phyloP scores from a whole-genome alignment of 257 asterid species.

The Agastache rugosa region DNA sequence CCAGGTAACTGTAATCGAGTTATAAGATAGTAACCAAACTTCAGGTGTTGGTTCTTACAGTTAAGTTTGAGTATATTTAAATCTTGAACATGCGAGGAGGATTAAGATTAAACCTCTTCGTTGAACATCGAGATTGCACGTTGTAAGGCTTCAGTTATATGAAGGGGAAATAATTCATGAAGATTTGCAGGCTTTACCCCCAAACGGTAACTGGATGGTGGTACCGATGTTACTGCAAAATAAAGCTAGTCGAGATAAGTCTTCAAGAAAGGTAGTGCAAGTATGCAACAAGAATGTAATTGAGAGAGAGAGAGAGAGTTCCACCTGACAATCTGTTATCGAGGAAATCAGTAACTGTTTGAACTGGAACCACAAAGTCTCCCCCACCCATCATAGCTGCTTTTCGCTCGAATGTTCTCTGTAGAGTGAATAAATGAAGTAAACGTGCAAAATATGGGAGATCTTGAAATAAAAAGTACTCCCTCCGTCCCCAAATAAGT shows the following conservation, averaged over 20 bases:
- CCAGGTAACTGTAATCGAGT: slow-evolving; percentile 72
- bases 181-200: slow-evolving; percentile 89
- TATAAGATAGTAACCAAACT: slow-evolving; percentile 28
- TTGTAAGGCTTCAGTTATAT: slow-evolving; percentile 77
- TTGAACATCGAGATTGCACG: slow-evolving; percentile 72
- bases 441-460: not conserved
- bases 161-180: slow-evolving; percentile 73
- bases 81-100: slow-evolving; percentile 14
- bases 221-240: slow-evolving; percentile 64
- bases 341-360: slow-evolving; percentile 77
- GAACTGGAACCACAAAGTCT: slow-evolving; percentile 85
- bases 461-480: not conserved
- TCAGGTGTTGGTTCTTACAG: not conserved
- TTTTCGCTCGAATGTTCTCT: slow-evolving; percentile 76
- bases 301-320: not conserved
- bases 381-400: slow-evolving; percentile 98
- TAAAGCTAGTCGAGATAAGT: slow-evolving; percentile 34
- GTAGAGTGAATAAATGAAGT: slow-evolving; percentile 19
- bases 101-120: slow-evolving; percentile 60
- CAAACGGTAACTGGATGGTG: slow-evolving; percentile 88
- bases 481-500: no score
- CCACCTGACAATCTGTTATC: slow-evolving; percentile 67
- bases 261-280: not conserved
- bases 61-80: not conserved
- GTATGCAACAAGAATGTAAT: not conserved